These are phyloP conservation scores for Sphaerulina populicola DNA, from an alignment of 2,329 filamentous ascomycete species.

Conservation along the genomic window DNA sequence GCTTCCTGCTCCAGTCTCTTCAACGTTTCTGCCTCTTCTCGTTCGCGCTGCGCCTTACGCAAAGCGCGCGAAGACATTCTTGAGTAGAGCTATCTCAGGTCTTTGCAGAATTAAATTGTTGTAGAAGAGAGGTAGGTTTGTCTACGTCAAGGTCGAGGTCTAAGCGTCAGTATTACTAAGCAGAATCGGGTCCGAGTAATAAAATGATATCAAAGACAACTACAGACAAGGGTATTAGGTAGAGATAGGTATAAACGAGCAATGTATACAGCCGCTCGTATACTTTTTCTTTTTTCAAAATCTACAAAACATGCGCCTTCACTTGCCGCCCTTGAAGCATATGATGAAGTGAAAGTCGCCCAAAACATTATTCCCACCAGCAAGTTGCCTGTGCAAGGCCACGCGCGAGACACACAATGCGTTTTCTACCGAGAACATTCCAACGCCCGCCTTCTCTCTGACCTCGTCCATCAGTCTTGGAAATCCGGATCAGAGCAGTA, in stretches of 20 bases:
- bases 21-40: conserved; percentile 48
- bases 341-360: no score
- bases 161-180: background rate
- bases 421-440: no score
- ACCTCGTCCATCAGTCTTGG: background rate
- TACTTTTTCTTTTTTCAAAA: background rate
- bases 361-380: no score
- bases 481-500: no score
- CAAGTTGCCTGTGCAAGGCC: no score
- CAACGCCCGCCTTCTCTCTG: background rate
- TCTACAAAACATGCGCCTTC: background rate
- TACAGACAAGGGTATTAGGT: background rate
- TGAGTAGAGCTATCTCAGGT: background rate
- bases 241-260: background rate
- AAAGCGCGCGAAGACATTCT: conserved; percentile 59
- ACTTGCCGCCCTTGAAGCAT: background rate
- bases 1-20: conserved; percentile 31
- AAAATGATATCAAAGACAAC: background rate
- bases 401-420: no score
- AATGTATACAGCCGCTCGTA: background rate
- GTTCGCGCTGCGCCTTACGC: conserved; percentile 55
- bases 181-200: background rate
- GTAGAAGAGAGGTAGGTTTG: no score
- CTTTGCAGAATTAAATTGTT: background rate
- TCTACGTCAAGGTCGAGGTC: background rate